Evolutionary conservation across 441 rosid species (phyloP).

Genomic region (Jatropha podagrica): DNA sequence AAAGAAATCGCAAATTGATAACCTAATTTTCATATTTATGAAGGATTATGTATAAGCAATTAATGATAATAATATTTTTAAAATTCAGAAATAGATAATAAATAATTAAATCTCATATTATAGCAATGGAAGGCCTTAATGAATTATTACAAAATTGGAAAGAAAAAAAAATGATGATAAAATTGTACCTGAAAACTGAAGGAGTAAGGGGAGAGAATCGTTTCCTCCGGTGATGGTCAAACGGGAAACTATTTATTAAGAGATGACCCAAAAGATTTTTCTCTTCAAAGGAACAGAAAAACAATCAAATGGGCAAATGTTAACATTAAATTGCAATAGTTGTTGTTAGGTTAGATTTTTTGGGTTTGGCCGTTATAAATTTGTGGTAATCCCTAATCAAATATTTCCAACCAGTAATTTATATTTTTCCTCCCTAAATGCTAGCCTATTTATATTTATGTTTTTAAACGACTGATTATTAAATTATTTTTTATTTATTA

Average conservation of each 20-base stretch:
- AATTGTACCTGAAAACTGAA: background rate
- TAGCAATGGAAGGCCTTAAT: background rate
- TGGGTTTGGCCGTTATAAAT: slow-evolving; percentile 15
- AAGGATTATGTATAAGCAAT: background rate
- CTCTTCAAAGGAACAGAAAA: background rate
- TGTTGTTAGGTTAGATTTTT: slow-evolving; percentile 5
- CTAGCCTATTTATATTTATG: background rate
- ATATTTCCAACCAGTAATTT: slow-evolving; percentile 25
- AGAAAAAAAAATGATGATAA: background rate
- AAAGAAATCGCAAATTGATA: no score
- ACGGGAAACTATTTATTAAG: no score
- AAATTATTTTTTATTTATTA: no score
- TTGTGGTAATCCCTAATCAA: slow-evolving; percentile 19
- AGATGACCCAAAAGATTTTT: background rate
- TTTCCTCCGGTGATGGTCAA: background rate
- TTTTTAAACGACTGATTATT: no score
- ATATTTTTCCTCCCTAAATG: background rate
- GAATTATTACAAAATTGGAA: no score
- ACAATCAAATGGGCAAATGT: background rate
- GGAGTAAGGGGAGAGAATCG: no score
- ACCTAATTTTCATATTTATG: background rate
- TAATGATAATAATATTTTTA: background rate
- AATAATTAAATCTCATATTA: no score
- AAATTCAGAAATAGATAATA: background rate
- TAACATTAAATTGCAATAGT: background rate